Evolutionary conservation across 2,329 filamentous ascomycete genomes (phyloP), one percentile per base, ranked within the genome.

Genomic region (Aspergillus texensis): DNA sequence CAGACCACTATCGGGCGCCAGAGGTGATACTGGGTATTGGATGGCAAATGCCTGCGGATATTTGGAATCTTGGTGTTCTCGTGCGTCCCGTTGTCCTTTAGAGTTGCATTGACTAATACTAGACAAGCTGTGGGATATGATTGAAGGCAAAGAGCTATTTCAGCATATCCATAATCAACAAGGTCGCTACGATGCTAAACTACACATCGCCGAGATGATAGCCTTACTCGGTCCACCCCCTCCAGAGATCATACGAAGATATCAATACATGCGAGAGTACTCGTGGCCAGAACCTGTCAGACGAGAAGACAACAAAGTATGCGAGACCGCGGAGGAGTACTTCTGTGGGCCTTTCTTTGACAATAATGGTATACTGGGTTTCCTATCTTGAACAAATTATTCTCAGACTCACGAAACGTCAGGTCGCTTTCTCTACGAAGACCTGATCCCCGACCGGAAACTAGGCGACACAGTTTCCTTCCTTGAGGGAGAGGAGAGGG

Each of bases 151-250:
- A 70, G 76, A 77, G 58, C 65, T 80, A 62, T 80, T 80, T 61
- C 72, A 60, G 59, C 68, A 74, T 65, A 75, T 79, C 21, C 65
- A 77, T 69, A 69, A 76, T 65, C 45, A 73, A 64, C 30, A 77
- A 48, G 74, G 74, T 63, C 65, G 67, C 28, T 81, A 81, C 54
- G 70, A 74, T 68, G 69, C 76, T 45, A 77, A 74, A 71, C 48
- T 70, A 57, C 77, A 82, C 62, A 63, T 83, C 11, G 78, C 79
- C 6, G 73, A 82, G 65, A 82, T 82, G 72, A 79, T 80, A 58
- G 75, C 74, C 21, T 70, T 82, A 62, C 67, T 82, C 2, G 79
- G 79, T 16, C 74, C 72, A 41, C 79, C 79, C 6, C 78, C 77
- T 50, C 71, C 65, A 61, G 73, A 77, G 61, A 52, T 81, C 10